These are phyloP conservation scores for Trichoderma brevicompactum DNA, from an alignment of 2,329 filamentous ascomycete species.

Conservation along the genomic window DNA sequence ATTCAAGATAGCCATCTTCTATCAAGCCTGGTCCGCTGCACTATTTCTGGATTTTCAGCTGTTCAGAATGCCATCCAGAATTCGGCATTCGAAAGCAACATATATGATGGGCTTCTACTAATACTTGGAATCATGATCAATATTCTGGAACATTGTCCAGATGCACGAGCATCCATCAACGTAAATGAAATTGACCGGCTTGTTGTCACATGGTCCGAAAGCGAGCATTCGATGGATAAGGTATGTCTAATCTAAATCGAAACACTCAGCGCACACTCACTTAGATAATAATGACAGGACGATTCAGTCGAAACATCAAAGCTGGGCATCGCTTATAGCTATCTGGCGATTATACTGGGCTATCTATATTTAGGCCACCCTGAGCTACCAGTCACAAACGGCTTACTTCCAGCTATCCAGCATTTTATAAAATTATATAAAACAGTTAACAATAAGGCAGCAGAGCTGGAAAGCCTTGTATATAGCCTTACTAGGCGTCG, in stretches of 20 bases:
- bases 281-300: slow-evolving; percentile 51
- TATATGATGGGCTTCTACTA: slow-evolving; percentile 74
- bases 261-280: neutral
- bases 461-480: slow-evolving; percentile 20
- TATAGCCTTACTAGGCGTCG: neutral
- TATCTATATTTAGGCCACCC: slow-evolving; percentile 66
- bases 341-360: slow-evolving; percentile 81
- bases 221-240: slow-evolving; percentile 67
- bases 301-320: slow-evolving; percentile 75
- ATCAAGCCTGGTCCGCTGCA: slow-evolving; percentile 51
- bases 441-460: slow-evolving; percentile 7
- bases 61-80: slow-evolving; percentile 54
- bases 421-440: slow-evolving; percentile 24
- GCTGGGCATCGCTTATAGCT: slow-evolving; percentile 82
- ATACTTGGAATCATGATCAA: slow-evolving; percentile 86
- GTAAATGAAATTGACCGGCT: slow-evolving; percentile 59
- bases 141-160: slow-evolving; percentile 75
- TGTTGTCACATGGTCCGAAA: slow-evolving; percentile 68
- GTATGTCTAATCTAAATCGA: slow-evolving; percentile 49
- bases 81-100: slow-evolving; percentile 53
- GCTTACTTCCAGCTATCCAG: slow-evolving; percentile 30
- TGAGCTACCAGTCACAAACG: neutral
- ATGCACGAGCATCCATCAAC: slow-evolving; percentile 45
- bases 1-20: slow-evolving; percentile 68
- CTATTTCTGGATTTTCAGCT: slow-evolving; percentile 56